A percentile compares a stretch with the other conserved stretches of the same genome.
Conservation (phyloP, 2,329 filamentous ascomycete genomes). For the Talaromyces sp. region DNA sequence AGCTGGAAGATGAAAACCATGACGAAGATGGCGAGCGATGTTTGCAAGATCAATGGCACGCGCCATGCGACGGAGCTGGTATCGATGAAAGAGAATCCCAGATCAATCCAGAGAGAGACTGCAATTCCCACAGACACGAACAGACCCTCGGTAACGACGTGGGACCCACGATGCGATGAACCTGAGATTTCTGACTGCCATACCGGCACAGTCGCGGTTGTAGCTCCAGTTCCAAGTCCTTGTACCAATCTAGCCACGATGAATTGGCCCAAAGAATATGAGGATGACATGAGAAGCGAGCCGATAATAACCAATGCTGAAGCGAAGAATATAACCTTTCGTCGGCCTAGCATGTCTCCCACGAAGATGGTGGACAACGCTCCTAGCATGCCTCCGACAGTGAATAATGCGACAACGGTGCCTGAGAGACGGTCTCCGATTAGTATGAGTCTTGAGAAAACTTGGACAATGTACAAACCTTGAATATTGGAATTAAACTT, state of each 20-base stretch:
- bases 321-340: slow-evolving; percentile 43
- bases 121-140: slow-evolving; percentile 50
- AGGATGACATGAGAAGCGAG: slow-evolving; percentile 46
- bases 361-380: slow-evolving; percentile 47
- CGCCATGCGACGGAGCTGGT: slow-evolving; percentile 44
- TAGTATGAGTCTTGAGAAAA: background rate
- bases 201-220: slow-evolving; percentile 49
- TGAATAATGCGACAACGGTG: slow-evolving; percentile 47
- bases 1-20: slow-evolving; percentile 22
- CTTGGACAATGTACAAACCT: slow-evolving; percentile 26
- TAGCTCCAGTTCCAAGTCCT: slow-evolving; percentile 45
- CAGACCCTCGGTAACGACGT: slow-evolving; percentile 53
- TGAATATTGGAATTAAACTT: slow-evolving; percentile 47
- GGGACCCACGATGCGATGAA: slow-evolving; percentile 48
- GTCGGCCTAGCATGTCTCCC: slow-evolving; percentile 47
- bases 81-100: slow-evolving; percentile 43
- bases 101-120: slow-evolving; percentile 51
- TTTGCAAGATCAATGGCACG: slow-evolving; percentile 40
- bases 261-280: slow-evolving; percentile 46
- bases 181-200: slow-evolving; percentile 44
- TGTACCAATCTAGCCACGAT: slow-evolving; percentile 47
- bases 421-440: slow-evolving; percentile 17
- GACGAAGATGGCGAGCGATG: slow-evolving; percentile 35
- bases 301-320: slow-evolving; percentile 44
- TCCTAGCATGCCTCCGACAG: slow-evolving; percentile 48